phyloP scores from a whole-genome alignment of 1,284 basidiomycete species.

The Cutaneotrichosporon sp. region DNA sequence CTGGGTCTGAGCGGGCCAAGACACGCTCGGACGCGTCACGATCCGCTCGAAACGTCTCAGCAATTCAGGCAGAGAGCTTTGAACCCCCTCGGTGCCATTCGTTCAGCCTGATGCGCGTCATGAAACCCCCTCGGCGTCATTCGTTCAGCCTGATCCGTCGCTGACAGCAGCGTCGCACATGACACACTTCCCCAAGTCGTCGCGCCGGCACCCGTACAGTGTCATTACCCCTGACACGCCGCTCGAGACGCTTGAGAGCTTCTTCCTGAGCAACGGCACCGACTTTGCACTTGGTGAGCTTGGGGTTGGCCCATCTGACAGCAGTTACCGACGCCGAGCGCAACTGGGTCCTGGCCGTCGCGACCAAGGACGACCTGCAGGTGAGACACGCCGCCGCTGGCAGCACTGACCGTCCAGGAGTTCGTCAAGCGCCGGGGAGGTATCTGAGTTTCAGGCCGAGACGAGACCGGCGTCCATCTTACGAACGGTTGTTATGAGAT shows the following conservation, averaged over 20 bases:
- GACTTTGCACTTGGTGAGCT: slow-evolving; percentile 72
- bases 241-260: slow-evolving; percentile 72
- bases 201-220: slow-evolving; percentile 63
- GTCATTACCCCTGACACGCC: slow-evolving; percentile 77
- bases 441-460: slow-evolving; percentile 4
- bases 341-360: slow-evolving; percentile 83
- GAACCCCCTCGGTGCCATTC: background rate
- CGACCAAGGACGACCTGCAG: slow-evolving; percentile 75
- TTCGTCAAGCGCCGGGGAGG: slow-evolving; percentile 36
- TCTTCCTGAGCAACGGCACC: slow-evolving; percentile 62
- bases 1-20: background rate
- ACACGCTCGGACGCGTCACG: background rate
- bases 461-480: background rate
- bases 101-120: background rate
- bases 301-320: slow-evolving; percentile 9
- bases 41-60: background rate
- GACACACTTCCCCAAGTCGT: slow-evolving; percentile 70
- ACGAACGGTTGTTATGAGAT: background rate
- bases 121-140: background rate
- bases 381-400: slow-evolving; percentile 46
- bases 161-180: slow-evolving; percentile 64
- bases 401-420: slow-evolving; percentile 27
- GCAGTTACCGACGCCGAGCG: slow-evolving; percentile 76
- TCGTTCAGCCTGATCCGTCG: background rate
- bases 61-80: background rate